Base-by-base conservation (phyloP, 139 green algal genomes). In the Coelastrella sp. region DNA sequence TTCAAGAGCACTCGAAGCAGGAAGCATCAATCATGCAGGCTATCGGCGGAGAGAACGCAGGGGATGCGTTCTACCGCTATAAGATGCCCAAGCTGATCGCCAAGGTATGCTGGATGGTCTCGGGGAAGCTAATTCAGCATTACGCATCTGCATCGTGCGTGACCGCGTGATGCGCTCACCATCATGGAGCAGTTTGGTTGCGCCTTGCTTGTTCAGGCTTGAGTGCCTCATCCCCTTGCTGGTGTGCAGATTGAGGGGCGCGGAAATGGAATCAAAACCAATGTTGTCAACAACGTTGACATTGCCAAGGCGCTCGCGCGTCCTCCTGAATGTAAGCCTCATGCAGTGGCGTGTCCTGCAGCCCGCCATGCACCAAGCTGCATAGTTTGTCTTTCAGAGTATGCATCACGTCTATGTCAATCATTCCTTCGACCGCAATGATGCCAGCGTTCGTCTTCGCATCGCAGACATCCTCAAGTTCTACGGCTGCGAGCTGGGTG, bases 211-310 rank as follows among this genome's bases (percentile, higher is more conserved):
- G 82, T 24, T 72, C 63, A 78, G 24, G 61, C 82, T 27, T 84
- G 58, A 75, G 9, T 24, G 59, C 19, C 22, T 61, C 10, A 58
- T 75, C 58, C 58, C n/a, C 22, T 10, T 24, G 8, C 3, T 56
- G 59, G 22, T 80, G 19, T 84, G 87, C 93, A 99, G 97, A 98
- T 99, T 84, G 98, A 99, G 86, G 98, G 98, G 17, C 92, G 98
- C 0, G 98, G 98, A 78, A 99, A 99, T 90, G 98, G 98, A 90
- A 99, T 99, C 93, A 99, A 99, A 87, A 99, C 98, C 6, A 99
- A 99, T 90, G 94, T 99, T 5, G 97, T 99, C 57, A 99, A 99
- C 96, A 99, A 99, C 89, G 98, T 99, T 8, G 98, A 99, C 79
- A 97, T 99, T 57, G 98, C 98, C 57, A 99, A 99, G 92, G 98